Percentiles rank a stretch among this genome's conserved stretches.
Conservation (phyloP, 306 rosid species). For the cucumber (Cucumis sativus) region Cucumber_9930_V3 NC_026656.2:14575001-14575500, state of each 20-base stretch:
- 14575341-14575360: not conserved
- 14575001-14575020: constrained; percentile 74
- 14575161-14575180: constrained; percentile 20
- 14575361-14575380: not conserved
- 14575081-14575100: constrained; percentile 79
- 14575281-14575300: not conserved
- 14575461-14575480: not conserved
- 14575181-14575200: constrained; percentile 22
- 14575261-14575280: not conserved
- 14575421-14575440: not conserved
- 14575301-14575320: not conserved
- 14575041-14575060: constrained; percentile 68
- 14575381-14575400: not conserved
- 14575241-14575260: not conserved
- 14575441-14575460: not conserved
- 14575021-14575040: constrained; percentile 74
- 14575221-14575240: not conserved
- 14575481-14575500: not conserved
- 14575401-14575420: not conserved
- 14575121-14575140: constrained; percentile 71
- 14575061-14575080: constrained; percentile 49
- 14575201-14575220: constrained; percentile 2
- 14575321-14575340: not conserved
- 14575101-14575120: constrained; percentile 61
- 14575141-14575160: constrained; percentile 23